phyloP scores from a whole-genome alignment of 768 basidiomycete genomes.

The Lactifluus echinatus region DNA sequence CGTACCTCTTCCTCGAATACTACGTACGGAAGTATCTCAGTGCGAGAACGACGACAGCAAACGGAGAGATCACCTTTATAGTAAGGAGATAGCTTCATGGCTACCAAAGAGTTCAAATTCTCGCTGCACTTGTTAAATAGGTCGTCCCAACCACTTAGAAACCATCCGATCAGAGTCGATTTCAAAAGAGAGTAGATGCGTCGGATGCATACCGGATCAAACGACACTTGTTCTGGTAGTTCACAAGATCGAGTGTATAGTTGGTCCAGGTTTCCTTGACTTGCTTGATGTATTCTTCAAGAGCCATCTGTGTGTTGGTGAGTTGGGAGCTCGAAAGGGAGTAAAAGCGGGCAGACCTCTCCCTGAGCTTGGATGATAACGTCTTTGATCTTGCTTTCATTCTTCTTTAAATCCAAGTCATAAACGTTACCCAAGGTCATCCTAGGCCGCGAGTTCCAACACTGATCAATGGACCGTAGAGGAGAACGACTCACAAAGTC shows the following conservation, averaged over 20 bases:
- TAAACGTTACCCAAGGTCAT: conserved; percentile 97
- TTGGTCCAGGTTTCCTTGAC: conserved; percentile 97
- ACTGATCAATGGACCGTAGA: neutral
- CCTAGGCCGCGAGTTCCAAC: conserved; percentile 32
- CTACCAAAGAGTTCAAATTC: conserved; percentile 89
- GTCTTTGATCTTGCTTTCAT: conserved; percentile 86
- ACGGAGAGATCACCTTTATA: conserved; percentile 65
- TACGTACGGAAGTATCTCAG: conserved; percentile 31
- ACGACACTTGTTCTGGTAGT: conserved; percentile 98
- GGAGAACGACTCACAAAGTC: conserved; percentile 43
- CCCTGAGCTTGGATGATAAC: conserved; percentile 96
- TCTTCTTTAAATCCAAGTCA: conserved; percentile 91
- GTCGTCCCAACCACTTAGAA: conserved; percentile 86
- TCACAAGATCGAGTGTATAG: conserved; percentile 91
- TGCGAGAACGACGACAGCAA: conserved; percentile 5
- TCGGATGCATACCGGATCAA: conserved; percentile 59
- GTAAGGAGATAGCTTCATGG: conserved; percentile 98
- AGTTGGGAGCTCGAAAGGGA: conserved; percentile 22
- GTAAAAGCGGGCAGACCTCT: conserved; percentile 47
- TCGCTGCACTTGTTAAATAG: conserved; percentile 95
- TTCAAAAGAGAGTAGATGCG: neutral
- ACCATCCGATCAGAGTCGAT: neutral
- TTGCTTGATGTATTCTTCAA: conserved; percentile 92
- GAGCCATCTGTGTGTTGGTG: conserved; percentile 63
- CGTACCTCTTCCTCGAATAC: conserved; percentile 83